A percentile compares a stretch with the other conserved stretches of the same genome.
Evolutionary conservation across 2,329 filamentous ascomycete species (phyloP).

Genomic region (Amauroascus verrucosus): DNA sequence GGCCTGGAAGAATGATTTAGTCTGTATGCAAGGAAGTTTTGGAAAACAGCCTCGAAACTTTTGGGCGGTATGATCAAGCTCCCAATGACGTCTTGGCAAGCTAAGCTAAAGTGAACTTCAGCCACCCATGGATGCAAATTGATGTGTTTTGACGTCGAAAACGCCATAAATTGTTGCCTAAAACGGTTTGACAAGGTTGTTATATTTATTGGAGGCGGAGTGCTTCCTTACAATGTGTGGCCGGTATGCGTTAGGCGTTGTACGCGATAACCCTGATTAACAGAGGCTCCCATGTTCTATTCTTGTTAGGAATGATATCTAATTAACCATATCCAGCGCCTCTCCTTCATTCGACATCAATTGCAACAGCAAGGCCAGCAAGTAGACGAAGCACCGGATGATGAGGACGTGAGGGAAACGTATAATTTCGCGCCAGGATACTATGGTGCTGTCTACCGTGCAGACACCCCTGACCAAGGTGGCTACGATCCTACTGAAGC

Average conservation of each 20-base stretch:
- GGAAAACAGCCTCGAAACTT: not conserved
- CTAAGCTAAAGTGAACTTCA: no score
- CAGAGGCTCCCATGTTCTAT: not conserved
- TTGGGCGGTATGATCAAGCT: conserved; percentile 17
- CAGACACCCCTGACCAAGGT: conserved; percentile 56
- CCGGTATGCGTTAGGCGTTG: conserved; percentile 54
- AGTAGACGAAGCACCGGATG: conserved; percentile 59
- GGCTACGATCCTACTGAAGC: conserved; percentile 23
- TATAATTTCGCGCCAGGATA: conserved; percentile 93
- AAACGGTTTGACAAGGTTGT: no score
- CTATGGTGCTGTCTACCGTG: conserved; percentile 74
- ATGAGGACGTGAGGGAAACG: conserved; percentile 60
- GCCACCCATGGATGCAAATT: no score
- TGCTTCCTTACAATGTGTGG: conserved; percentile 50
- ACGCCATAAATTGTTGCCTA: no score
- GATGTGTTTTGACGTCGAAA: no score
- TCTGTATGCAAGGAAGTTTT: not conserved
- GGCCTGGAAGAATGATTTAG: not conserved
- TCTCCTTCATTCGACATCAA: conserved; percentile 62
- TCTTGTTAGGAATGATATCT: conserved; percentile 8
- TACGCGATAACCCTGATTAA: conserved; percentile 30
- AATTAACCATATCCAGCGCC: conserved; percentile 49
- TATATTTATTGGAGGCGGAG: not conserved
- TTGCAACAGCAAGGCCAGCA: conserved; percentile 65
- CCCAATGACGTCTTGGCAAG: conserved; percentile 7